A percentile compares a stretch with the other conserved stretches of the same genome.
phyloP scores from a whole-genome alignment of 805 yeast genomes.

The Teunomyces stri region DNA sequence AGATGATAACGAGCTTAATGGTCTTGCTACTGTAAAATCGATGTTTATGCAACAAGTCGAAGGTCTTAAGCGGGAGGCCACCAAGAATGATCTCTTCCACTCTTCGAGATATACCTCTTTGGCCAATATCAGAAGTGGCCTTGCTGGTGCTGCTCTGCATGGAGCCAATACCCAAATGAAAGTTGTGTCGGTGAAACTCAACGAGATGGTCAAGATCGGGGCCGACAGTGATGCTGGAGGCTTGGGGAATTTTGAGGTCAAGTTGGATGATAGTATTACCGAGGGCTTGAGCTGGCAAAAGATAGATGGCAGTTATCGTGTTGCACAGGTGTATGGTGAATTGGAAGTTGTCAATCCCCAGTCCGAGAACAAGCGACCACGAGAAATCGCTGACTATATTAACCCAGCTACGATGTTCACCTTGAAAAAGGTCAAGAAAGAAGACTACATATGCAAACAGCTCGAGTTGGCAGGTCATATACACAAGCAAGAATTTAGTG shows the following conservation, averaged over 20 bases:
- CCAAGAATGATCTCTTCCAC: constrained; percentile 16
- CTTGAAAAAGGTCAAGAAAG: constrained; percentile 22
- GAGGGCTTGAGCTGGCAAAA: constrained; percentile 77
- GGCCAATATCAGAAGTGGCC: constrained; percentile 29
- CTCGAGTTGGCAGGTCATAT: constrained; percentile 5
- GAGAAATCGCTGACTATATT: constrained; percentile 24
- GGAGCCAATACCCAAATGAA: constrained; percentile 25
- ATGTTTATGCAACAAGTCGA: constrained; percentile 31
- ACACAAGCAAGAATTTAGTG: constrained; percentile 6
- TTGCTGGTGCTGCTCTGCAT: constrained; percentile 11
- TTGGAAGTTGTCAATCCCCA: constrained; percentile 36
- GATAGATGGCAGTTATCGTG: constrained; percentile 73
- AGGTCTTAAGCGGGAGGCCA: constrained; percentile 21
- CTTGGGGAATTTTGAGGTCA: constrained; percentile 51
- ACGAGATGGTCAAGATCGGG: constrained; percentile 47
- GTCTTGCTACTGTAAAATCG: constrained; percentile 23
- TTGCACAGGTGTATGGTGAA: constrained; percentile 80
- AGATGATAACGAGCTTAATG: constrained; percentile 22
- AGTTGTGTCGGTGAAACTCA: constrained; percentile 30
- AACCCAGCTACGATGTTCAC: constrained; percentile 32
- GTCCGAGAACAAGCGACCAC: constrained; percentile 15
- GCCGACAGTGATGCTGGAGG: constrained; percentile 25
- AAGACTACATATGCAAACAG: constrained; percentile 13
- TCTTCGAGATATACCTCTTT: constrained; percentile 31
- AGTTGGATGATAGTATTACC: constrained; percentile 63